phyloP scores from a whole-genome alignment of 1,284 basidiomycete species.

The Puccinia coronata region DNA sequence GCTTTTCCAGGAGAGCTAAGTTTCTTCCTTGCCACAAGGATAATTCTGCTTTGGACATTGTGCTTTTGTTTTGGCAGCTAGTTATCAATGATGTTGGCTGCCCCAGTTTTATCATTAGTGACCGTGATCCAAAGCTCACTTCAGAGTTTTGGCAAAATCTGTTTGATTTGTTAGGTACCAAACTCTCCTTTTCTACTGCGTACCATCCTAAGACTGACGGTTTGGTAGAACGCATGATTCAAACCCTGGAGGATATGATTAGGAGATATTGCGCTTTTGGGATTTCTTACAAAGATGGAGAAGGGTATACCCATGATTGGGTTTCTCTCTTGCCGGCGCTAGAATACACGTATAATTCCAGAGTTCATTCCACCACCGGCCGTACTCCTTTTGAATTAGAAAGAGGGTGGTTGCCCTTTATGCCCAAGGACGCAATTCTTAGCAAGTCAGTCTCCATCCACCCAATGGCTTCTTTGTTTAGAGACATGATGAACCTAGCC shows the following conservation, averaged over 20 bases:
- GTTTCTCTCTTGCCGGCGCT: background rate
- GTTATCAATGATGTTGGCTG: too few species aligned
- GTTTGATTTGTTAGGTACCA: too few species aligned
- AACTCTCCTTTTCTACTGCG: too few species aligned
- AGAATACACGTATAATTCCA: background rate
- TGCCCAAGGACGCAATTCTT: background rate
- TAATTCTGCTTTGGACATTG: background rate
- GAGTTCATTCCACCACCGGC: background rate
- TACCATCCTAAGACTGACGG: too few species aligned
- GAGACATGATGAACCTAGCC: background rate
- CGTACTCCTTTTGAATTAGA: background rate
- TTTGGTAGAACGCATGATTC: too few species aligned
- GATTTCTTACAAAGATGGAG: background rate
- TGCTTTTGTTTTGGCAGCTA: too few species aligned
- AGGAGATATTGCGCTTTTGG: constrained; percentile 6
- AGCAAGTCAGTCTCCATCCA: background rate
- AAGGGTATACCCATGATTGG: background rate
- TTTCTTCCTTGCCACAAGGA: constrained; percentile 31
- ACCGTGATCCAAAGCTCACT: too few species aligned
- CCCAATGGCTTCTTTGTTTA: background rate
- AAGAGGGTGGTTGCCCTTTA: background rate
- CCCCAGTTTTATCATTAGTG: too few species aligned
- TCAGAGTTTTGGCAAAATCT: too few species aligned
- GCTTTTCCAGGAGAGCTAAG: background rate
- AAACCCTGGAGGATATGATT: too few species aligned